Percentiles rank a stretch among this genome's conserved stretches.
phyloP scores from a whole-genome alignment of 202 grass and related monocot species.

The Miscanthus sacchariflorus region DNA sequence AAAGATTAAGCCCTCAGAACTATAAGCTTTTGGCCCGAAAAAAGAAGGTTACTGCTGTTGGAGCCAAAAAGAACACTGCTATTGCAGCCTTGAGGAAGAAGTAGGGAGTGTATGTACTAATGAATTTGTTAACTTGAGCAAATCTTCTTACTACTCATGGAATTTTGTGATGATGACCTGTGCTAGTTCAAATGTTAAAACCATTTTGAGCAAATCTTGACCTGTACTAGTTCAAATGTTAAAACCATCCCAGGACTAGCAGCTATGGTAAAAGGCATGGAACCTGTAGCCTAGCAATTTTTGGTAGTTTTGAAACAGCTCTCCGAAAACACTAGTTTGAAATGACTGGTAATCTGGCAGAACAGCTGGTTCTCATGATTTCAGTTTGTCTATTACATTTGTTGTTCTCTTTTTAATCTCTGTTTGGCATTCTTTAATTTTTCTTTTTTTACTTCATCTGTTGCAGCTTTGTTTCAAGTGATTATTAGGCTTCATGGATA shows the following conservation, averaged over 20 bases:
- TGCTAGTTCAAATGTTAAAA: background rate
- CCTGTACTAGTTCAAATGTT: conserved; percentile 2
- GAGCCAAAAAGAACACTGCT: conserved; percentile 35
- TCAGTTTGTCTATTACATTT: conserved; percentile 18
- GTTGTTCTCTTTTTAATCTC: background rate
- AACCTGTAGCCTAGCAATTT: background rate
- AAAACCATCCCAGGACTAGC: background rate
- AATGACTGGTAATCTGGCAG: conserved; percentile 18
- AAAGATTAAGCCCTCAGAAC: conserved; percentile 43
- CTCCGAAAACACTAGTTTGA: background rate
- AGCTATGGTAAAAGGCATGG: conserved; percentile 10
- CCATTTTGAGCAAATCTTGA: background rate
- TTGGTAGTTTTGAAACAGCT: conserved; percentile 30
- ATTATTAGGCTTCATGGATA: conserved; percentile 54
- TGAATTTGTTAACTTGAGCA: background rate
- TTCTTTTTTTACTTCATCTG: background rate
- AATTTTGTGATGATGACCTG: conserved; percentile 28
- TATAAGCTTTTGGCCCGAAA: conserved; percentile 43
- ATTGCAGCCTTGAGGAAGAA: conserved; percentile 29
- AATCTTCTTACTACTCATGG: background rate
- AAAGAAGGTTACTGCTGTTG: conserved; percentile 44
- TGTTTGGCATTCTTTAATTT: conserved; percentile 12
- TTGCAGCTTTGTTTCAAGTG: conserved; percentile 35
- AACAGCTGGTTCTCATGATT: conserved; percentile 23
- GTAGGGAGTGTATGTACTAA: conserved; percentile 47